Base-by-base conservation (phyloP, 2,329 filamentous ascomycete species). In the Calcarisporium arbuscula region DNA sequence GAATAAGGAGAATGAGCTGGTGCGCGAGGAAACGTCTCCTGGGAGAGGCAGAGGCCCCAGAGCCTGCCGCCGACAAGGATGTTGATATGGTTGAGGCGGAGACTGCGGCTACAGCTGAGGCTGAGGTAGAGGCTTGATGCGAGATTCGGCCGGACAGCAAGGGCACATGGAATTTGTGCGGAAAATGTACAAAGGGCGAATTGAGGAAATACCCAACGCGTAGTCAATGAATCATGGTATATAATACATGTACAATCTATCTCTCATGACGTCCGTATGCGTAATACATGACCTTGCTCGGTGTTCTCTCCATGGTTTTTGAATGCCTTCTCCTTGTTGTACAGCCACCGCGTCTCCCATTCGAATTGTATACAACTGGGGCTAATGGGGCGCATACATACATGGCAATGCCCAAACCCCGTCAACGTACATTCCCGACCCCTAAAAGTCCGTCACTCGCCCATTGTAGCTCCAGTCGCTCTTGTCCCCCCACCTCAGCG, bases 381-480 rank as follows among this genome's bases (percentile, higher is more conserved):
- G n/a, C n/a, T n/a, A n/a, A n/a, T n/a, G n/a, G n/a, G n/a, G n/a
- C n/a, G n/a, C 4, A 25, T 25, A 25, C 3, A 25, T 9, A 9
- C 22, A 25, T 25, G 22, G 4, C 3, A 25, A 10, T 25, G 10
- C 3, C 3, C 4, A 4, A 25, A 25, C 14, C 22, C 22, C 4
- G 22, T 25, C 14, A 14, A 3, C 22, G 22, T 14, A 9, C 22
- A 10, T 25, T 9, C 14, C 22, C n/a, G 9, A 9, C 9, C n/a
- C 27, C 54, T 48, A 79, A 41, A 98, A 98, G 62, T 98, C 92
- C 17, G 90, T 96, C 35, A 94, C 89, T 44, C 90, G 70, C 30
- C 92, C 92, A 60, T 95, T 95, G 60, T 85, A 98, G 58, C 87
- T 95, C 83, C 89, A 98, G 50, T 82, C 77, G 1, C 85, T 81